These are phyloP conservation scores for Phanerochaete carnosa DNA, from an alignment of 768 basidiomycete species.

Conservation along the genomic window DNA sequence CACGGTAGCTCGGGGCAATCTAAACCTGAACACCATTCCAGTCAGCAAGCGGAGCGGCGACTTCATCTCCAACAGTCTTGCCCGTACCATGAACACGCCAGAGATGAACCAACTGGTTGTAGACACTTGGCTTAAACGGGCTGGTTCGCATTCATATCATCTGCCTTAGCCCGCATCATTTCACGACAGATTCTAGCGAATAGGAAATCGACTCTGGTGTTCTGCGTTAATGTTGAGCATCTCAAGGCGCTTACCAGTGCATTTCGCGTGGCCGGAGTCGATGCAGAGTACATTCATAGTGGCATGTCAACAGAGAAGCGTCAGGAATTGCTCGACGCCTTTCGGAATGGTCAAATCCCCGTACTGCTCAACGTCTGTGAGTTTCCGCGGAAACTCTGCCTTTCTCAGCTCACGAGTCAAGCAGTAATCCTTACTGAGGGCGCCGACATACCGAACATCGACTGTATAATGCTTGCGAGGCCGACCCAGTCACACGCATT, in stretches of 20 bases:
- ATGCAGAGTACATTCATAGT: conserved; percentile 79
- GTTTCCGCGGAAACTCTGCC: conserved; percentile 10
- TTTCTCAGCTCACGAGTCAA: neutral
- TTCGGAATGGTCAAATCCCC: conserved; percentile 71
- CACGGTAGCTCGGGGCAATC: conserved; percentile 73
- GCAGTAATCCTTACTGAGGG: conserved; percentile 89
- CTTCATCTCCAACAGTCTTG: conserved; percentile 75
- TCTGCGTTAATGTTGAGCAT: conserved; percentile 84
- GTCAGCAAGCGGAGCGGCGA: conserved; percentile 73
- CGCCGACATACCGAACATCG: conserved; percentile 93
- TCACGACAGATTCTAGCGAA: conserved; percentile 33
- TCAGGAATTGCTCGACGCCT: conserved; percentile 57
- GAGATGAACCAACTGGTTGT: conserved; percentile 77
- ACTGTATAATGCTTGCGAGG: conserved; percentile 86
- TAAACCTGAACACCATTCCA: conserved; percentile 66
- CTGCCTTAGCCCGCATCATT: neutral
- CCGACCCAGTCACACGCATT: conserved; percentile 90
- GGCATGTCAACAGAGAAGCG: conserved; percentile 64
- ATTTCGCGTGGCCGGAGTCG: conserved; percentile 74
- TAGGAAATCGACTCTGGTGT: conserved; percentile 85
- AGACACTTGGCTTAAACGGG: conserved; percentile 81
- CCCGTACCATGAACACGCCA: conserved; percentile 76
- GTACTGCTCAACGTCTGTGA: conserved; percentile 88
- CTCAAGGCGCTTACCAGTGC: conserved; percentile 67
- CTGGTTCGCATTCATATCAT: conserved; percentile 46